Conservation (phyloP, 306 rosid genomes). For the Phaseolus lunatus region DNA sequence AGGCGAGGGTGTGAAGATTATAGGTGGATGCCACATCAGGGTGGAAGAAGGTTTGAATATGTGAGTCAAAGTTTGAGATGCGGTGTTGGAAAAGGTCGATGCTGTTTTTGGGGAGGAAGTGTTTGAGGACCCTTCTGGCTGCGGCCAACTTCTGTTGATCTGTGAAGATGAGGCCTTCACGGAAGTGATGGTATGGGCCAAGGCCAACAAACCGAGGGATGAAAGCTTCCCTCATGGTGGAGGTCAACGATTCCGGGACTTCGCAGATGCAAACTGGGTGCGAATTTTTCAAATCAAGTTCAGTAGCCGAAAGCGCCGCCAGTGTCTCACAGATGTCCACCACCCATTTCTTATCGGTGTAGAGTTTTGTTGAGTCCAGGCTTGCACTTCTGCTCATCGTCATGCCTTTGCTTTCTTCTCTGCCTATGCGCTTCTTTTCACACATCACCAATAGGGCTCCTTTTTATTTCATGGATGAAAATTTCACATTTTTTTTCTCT, state of each 20-base stretch:
- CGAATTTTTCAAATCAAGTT: background rate
- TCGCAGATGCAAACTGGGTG: conserved; percentile 1
- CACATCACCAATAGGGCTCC: background rate
- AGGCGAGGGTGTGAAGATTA: background rate
- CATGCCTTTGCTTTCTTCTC: background rate
- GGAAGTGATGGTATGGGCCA: conserved; percentile 36
- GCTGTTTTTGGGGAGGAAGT: background rate
- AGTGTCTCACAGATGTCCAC: background rate
- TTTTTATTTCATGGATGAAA: too few species aligned
- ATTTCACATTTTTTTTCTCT: too few species aligned
- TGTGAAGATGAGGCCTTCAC: background rate
- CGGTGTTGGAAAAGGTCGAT: background rate
- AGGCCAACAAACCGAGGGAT: conserved; percentile 41
- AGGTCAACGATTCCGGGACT: conserved; percentile 29
- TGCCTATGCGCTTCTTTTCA: background rate
- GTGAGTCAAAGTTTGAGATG: background rate
- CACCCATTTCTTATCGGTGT: background rate
- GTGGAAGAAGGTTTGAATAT: background rate
- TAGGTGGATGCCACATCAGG: background rate
- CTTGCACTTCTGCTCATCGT: background rate
- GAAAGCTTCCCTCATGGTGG: conserved; percentile 37
- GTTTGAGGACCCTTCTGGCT: conserved; percentile 18
- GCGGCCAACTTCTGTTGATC: background rate
- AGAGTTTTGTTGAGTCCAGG: background rate
- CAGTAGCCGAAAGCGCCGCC: background rate